Evolutionary conservation across 495 filamentous ascomycete species (phyloP).

Genomic region (Hyaloscypha variabilis): DNA sequence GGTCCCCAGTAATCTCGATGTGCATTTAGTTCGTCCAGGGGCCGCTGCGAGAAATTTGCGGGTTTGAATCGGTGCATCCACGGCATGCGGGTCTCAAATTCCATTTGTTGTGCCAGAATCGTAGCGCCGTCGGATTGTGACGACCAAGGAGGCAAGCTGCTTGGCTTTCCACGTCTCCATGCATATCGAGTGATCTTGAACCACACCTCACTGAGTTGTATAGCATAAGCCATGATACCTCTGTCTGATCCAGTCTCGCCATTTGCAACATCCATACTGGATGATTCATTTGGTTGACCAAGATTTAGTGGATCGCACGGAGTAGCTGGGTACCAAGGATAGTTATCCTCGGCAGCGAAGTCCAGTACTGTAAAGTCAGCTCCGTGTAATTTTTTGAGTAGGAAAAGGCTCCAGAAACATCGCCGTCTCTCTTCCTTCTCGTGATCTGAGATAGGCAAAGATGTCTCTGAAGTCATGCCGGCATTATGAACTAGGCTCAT

Average conservation of each 20-base stretch:
- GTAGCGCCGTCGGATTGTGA: constrained; percentile 50
- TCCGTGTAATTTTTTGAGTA: constrained; percentile 49
- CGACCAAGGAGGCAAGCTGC: constrained; percentile 51
- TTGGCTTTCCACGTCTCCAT: constrained; percentile 45
- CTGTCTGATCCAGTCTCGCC: constrained; percentile 32
- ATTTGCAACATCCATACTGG: neutral
- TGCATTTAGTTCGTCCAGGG: constrained; percentile 41
- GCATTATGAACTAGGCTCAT: constrained; percentile 50
- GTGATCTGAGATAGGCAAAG: constrained; percentile 23
- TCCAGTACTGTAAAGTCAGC: constrained; percentile 45
- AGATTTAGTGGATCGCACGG: constrained; percentile 31
- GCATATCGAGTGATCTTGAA: constrained; percentile 48
- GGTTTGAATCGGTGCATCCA: constrained; percentile 49
- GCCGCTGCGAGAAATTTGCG: constrained; percentile 44
- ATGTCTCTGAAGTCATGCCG: constrained; percentile 41
- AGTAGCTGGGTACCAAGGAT: constrained; percentile 35
- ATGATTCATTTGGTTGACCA: neutral
- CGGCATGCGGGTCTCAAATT: constrained; percentile 49
- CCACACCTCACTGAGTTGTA: constrained; percentile 49
- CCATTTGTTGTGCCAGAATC: constrained; percentile 51
- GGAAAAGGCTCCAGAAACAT: constrained; percentile 53
- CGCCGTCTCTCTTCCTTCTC: constrained; percentile 46
- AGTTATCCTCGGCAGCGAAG: constrained; percentile 39
- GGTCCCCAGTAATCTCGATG: constrained; percentile 51
- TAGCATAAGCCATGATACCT: constrained; percentile 50